phyloP scores from a whole-genome alignment of 2,329 filamentous ascomycete species.

The Aureobasidium sp. region DNA sequence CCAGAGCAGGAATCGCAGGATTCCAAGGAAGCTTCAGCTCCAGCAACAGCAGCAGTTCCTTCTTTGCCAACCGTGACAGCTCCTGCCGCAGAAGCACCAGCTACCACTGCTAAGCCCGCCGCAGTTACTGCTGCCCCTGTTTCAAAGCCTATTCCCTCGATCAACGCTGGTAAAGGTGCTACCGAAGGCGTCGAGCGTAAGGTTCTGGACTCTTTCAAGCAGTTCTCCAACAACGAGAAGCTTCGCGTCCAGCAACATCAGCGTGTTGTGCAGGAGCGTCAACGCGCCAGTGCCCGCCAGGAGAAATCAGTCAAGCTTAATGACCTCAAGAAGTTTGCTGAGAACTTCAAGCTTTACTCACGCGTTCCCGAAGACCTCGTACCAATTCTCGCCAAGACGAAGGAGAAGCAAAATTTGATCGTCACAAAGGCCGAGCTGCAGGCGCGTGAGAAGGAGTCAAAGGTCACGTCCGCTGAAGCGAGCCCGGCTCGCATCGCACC shows the following conservation, averaged over 20 bases:
- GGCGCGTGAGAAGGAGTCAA: slow-evolving; percentile 49
- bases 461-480: slow-evolving; percentile 34
- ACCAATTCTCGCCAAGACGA: slow-evolving; percentile 92
- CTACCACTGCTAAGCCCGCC: slow-evolving; percentile 7
- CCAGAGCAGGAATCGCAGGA: slow-evolving; percentile 23
- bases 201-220: slow-evolving; percentile 56
- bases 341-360: slow-evolving; percentile 88
- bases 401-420: slow-evolving; percentile 87
- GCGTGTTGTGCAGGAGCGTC: slow-evolving; percentile 43
- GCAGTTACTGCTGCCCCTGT: background rate
- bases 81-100: background rate
- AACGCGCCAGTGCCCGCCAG: slow-evolving; percentile 48
- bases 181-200: slow-evolving; percentile 55
- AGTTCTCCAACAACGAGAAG: slow-evolving; percentile 57
- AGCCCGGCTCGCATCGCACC: slow-evolving; percentile 24
- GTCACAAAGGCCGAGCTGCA: slow-evolving; percentile 79
- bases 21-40: background rate
- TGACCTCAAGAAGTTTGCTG: slow-evolving; percentile 90
- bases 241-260: slow-evolving; percentile 50
- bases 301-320: slow-evolving; percentile 91
- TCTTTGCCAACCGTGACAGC: slow-evolving; percentile 1
- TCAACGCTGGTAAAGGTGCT: slow-evolving; percentile 38
- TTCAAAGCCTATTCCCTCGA: background rate
- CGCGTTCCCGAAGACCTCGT: slow-evolving; percentile 88
- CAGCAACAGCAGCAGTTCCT: background rate